Evolutionary conservation across 306 rosid species (phyloP).

Genomic region (Gastrolobium villosum): DNA sequence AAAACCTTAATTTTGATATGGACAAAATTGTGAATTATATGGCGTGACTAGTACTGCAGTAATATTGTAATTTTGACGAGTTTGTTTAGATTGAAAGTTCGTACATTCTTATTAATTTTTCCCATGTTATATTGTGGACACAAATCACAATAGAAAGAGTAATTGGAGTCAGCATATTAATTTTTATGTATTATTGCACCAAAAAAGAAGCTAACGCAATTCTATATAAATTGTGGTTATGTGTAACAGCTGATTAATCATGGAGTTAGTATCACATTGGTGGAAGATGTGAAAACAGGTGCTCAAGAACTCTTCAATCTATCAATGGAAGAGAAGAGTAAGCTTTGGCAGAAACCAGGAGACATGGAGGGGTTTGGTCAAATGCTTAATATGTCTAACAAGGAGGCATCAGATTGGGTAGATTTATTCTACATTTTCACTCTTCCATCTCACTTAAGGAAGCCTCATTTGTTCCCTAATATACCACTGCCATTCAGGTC

Average conservation of each 20-base stretch:
- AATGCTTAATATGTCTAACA: neutral
- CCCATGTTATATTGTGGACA: no score
- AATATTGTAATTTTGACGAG: no score
- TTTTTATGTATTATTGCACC: neutral
- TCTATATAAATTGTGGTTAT: neutral
- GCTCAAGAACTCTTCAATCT: constrained; percentile 54
- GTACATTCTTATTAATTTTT: no score
- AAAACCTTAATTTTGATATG: no score
- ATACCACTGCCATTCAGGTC: constrained; percentile 46
- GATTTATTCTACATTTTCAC: constrained; percentile 44
- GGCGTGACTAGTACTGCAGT: no score
- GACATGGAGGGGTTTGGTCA: constrained; percentile 56
- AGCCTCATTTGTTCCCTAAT: constrained; percentile 43
- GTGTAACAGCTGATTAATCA: constrained; percentile 52
- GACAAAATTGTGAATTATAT: no score
- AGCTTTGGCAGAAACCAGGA: constrained; percentile 52
- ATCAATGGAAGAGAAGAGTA: constrained; percentile 51
- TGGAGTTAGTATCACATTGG: constrained; percentile 27
- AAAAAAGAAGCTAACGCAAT: neutral
- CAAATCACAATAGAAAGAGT: neutral
- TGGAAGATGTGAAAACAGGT: constrained; percentile 52
- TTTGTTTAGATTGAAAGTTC: no score
- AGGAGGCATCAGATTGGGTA: constrained; percentile 37
- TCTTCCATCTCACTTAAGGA: constrained; percentile 47
- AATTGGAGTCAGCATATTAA: no score